phyloP scores from a whole-genome alignment of 2,329 filamentous ascomycete genomes.

The Epichloe sylvatica region DNA sequence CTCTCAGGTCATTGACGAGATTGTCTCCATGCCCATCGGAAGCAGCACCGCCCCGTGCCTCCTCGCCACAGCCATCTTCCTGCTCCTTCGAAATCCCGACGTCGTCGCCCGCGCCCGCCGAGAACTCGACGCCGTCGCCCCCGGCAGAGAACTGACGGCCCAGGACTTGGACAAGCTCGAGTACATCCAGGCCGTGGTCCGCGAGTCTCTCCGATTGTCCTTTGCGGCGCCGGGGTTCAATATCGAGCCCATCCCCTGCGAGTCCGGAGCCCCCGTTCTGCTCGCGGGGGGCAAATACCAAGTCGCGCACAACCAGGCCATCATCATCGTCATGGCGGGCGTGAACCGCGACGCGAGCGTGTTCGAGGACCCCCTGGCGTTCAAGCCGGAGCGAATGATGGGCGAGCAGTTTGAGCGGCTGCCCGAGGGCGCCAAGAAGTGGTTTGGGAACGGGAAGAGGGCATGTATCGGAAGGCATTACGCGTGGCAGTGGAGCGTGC shows the following conservation, averaged over 20 bases:
- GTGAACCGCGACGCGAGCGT: slow-evolving; percentile 35
- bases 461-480: slow-evolving; percentile 38
- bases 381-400: slow-evolving; percentile 35
- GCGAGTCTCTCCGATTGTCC: slow-evolving; percentile 40
- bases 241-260: slow-evolving; percentile 30
- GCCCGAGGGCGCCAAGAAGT: slow-evolving; percentile 32
- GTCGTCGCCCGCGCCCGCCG: slow-evolving; percentile 34
- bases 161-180: slow-evolving; percentile 36
- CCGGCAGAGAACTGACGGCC: slow-evolving; percentile 27
- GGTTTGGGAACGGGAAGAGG: slow-evolving; percentile 38
- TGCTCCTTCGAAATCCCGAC: slow-evolving; percentile 36
- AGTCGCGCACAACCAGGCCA: slow-evolving; percentile 32
- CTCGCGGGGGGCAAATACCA: slow-evolving; percentile 36
- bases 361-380: slow-evolving; percentile 32
- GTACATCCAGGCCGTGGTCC: slow-evolving; percentile 40
- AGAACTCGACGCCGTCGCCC: slow-evolving; percentile 40
- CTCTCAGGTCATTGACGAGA: slow-evolving; percentile 51
- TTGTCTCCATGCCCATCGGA: slow-evolving; percentile 52
- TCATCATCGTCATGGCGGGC: slow-evolving; percentile 36
- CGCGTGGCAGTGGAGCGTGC: slow-evolving; percentile 31
- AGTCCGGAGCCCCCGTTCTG: slow-evolving; percentile 30
- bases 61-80: slow-evolving; percentile 32
- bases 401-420: slow-evolving; percentile 29
- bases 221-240: slow-evolving; percentile 42
- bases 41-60: slow-evolving; percentile 35